Conservation (phyloP, 495 filamentous ascomycete genomes). For the Polyplosphaeria fusca region DNA sequence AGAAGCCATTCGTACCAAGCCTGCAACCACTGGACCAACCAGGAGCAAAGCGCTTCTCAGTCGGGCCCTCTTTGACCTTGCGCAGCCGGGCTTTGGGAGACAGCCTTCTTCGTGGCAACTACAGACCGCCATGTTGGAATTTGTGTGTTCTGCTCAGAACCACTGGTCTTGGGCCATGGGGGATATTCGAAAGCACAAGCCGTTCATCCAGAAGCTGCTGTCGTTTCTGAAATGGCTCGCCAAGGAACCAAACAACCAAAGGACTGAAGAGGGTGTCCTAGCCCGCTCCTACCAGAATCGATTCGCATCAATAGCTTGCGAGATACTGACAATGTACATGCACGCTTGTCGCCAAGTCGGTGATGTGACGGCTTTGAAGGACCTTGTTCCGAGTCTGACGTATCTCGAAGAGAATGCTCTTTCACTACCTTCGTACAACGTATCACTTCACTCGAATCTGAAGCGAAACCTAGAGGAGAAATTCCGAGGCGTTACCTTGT, state of each 20-base stretch:
- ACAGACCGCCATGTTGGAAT: conserved; percentile 65
- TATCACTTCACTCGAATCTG: conserved; percentile 78
- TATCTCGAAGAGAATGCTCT: conserved; percentile 76
- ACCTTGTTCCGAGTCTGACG: conserved; percentile 66
- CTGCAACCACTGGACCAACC: conserved; percentile 41
- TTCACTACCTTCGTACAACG: conserved; percentile 71
- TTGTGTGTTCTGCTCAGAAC: conserved; percentile 80
- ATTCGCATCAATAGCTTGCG: conserved; percentile 76
- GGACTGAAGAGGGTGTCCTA: conserved; percentile 47
- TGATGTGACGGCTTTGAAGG: conserved; percentile 61
- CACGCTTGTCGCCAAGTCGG: conserved; percentile 73
- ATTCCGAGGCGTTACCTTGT: conserved; percentile 65
- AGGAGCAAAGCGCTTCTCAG: conserved; percentile 63
- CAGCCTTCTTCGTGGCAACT: conserved; percentile 54
- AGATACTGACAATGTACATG: conserved; percentile 87
- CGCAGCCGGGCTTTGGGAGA: conserved; percentile 60
- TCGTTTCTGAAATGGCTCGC: conserved; percentile 62
- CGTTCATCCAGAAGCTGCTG: conserved; percentile 66
- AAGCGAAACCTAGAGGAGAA: conserved; percentile 77
- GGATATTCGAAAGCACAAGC: conserved; percentile 66
- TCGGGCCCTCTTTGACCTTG: conserved; percentile 71
- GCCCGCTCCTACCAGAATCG: conserved; percentile 58
- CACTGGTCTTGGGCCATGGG: conserved; percentile 89
- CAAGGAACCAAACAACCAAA: conserved; percentile 32
- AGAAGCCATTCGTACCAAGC: conserved; percentile 58